A percentile compares a stretch with the other conserved stretches of the same genome.
These are phyloP conservation scores for Paecilomyces dactylethromorphus DNA, from an alignment of 2,329 filamentous ascomycete genomes.

Conservation along the genomic window DNA sequence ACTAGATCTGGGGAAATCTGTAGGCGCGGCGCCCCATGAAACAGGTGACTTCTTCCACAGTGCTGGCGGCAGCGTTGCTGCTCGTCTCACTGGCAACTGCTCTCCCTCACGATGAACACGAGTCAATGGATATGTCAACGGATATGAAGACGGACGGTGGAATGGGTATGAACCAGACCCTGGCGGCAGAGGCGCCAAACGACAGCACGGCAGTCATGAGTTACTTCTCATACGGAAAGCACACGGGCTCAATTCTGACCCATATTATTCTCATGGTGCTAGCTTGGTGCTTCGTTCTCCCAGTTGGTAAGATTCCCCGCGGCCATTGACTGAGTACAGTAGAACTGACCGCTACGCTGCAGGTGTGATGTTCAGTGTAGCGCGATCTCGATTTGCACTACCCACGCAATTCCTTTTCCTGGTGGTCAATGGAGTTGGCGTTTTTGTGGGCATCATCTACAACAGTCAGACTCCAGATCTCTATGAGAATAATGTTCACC, in stretches of 20 bases:
- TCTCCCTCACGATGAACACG: conserved; percentile 27
- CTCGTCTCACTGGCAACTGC: conserved; percentile 23
- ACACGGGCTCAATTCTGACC: conserved; percentile 50
- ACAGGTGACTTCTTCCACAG: conserved; percentile 13
- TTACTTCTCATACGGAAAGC: conserved; percentile 37
- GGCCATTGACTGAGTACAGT: conserved; percentile 5
- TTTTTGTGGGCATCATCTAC: conserved; percentile 64
- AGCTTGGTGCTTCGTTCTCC: conserved; percentile 67
- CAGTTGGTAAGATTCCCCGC: conserved; percentile 53
- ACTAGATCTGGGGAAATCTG: neutral
- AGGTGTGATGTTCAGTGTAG: conserved; percentile 83
- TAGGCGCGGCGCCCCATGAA: conserved; percentile 14
- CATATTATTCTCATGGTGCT: conserved; percentile 66
- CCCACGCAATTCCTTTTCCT: conserved; percentile 63
- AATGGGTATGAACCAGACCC: conserved; percentile 18
- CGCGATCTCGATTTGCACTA: conserved; percentile 68
- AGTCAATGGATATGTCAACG: conserved; percentile 18
- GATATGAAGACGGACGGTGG: conserved; percentile 5
- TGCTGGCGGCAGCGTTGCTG: conserved; percentile 21
- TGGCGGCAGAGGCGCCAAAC: conserved; percentile 8
- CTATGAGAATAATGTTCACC: conserved; percentile 81
- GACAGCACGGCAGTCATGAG: conserved; percentile 30
- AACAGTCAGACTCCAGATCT: conserved; percentile 76
- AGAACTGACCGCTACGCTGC: conserved; percentile 2
- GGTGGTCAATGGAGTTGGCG: conserved; percentile 55